Evolutionary conservation across 768 basidiomycete species (phyloP).

Genomic region (Crassisporium funariophilum): DNA sequence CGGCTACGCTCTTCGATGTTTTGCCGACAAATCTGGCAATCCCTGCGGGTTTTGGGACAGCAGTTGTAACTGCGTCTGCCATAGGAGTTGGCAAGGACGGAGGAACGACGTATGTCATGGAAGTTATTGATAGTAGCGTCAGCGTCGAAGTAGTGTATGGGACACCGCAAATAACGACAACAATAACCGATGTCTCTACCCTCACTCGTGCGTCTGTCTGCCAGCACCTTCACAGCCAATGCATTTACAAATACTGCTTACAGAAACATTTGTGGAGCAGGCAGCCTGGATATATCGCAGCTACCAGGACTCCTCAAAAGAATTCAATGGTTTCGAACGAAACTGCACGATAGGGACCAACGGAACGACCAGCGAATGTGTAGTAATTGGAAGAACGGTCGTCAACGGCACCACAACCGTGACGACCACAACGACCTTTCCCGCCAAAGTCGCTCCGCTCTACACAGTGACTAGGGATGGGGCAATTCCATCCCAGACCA

Average conservation of each 20-base stretch:
- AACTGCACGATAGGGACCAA: neutral
- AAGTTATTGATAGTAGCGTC: neutral
- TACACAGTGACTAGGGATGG: neutral
- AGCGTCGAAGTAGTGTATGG: neutral
- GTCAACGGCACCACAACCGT: neutral
- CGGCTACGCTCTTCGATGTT: neutral
- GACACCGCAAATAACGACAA: neutral
- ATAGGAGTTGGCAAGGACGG: neutral
- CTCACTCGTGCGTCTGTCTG: neutral
- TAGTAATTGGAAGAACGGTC: neutral
- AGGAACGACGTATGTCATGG: neutral
- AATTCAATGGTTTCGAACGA: neutral
- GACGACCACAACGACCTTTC: neutral
- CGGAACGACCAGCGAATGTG: neutral
- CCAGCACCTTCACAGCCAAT: neutral
- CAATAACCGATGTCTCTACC: neutral
- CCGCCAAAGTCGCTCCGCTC: neutral
- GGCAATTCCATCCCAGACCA: no score
- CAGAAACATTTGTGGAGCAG: neutral
- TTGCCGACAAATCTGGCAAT: neutral
- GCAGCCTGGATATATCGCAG: neutral
- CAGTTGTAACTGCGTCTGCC: neutral
- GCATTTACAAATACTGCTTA: neutral
- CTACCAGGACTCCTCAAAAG: neutral
- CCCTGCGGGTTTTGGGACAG: neutral